Percentiles rank a stretch among this genome's conserved stretches.
Conservation (phyloP, 2,329 filamentous ascomycete species). For the Diaporthe caulivora region DNA sequence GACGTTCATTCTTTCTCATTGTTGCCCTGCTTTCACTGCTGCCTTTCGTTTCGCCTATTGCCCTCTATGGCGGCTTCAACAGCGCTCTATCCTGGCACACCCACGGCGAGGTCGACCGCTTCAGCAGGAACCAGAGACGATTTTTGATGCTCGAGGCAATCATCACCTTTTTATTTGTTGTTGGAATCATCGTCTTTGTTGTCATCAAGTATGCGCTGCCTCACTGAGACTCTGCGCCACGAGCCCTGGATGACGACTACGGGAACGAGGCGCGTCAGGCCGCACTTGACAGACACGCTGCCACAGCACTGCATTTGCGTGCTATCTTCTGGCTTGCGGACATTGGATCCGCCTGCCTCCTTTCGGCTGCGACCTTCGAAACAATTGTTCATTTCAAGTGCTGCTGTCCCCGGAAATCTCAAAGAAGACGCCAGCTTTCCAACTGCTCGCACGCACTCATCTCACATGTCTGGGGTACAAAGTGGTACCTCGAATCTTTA, state of each 20-base stretch:
- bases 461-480: neutral
- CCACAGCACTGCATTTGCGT: neutral
- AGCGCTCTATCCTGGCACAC: slow-evolving; percentile 62
- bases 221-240: neutral
- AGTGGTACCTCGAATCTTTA: neutral
- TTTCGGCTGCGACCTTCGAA: neutral
- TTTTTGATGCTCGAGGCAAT: slow-evolving; percentile 52
- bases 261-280: neutral
- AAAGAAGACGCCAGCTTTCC: neutral
- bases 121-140: slow-evolving; percentile 54
- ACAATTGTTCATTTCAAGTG: neutral
- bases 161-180: slow-evolving; percentile 37
- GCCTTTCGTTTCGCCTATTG: slow-evolving; percentile 61
- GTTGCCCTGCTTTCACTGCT: slow-evolving; percentile 57
- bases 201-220: slow-evolving; percentile 39
- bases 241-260: neutral
- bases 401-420: neutral
- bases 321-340: neutral
- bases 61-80: slow-evolving; percentile 59
- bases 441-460: neutral
- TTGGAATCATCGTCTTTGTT: slow-evolving; percentile 41
- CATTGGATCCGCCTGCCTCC: neutral
- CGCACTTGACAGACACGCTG: neutral
- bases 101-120: slow-evolving; percentile 55
- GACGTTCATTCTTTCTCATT: slow-evolving; percentile 53